Conservation (phyloP, 176 grass and related monocot species). For the Eragrostis curvula region DNA sequence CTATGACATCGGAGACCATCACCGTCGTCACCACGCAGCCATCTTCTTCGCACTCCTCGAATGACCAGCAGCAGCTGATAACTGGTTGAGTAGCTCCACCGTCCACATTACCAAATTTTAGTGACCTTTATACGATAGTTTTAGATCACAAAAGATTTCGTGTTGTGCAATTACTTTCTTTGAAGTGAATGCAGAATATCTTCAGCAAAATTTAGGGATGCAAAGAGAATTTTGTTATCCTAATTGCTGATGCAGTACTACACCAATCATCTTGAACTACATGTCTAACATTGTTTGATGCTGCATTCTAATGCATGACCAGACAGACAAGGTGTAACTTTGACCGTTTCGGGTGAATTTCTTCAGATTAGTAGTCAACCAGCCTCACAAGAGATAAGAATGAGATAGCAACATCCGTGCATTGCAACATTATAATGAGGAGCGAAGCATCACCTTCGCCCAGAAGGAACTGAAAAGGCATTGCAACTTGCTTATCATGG, state of each 20-base stretch:
- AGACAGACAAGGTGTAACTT: not conserved
- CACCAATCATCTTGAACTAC: not conserved
- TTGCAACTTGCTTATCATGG: not conserved
- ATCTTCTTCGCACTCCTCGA: conserved; percentile 25
- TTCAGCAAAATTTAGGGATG: not conserved
- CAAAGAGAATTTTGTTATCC: not conserved
- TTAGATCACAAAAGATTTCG: not conserved
- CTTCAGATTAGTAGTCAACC: not conserved
- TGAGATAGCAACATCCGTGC: not conserved
- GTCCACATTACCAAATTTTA: not conserved
- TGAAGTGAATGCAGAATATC: too few relatives aligned
- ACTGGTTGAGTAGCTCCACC: conserved; percentile 2
- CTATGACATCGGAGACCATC: conserved; percentile 35
- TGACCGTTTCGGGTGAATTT: not conserved
- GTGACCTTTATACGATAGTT: not conserved
- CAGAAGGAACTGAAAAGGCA: not conserved
- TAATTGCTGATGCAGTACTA: not conserved
- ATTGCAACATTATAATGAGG: not conserved
- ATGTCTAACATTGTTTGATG: not conserved
- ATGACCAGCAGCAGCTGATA: conserved; percentile 10
- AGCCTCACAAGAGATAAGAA: not conserved
- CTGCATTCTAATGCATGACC: not conserved
- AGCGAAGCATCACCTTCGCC: not conserved
- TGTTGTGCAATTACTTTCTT: not conserved
- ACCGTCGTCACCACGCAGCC: conserved; percentile 7